These are phyloP conservation scores for Cordyceps pruinosa DNA, from an alignment of 2,329 filamentous ascomycete genomes.

Conservation along the genomic window DNA sequence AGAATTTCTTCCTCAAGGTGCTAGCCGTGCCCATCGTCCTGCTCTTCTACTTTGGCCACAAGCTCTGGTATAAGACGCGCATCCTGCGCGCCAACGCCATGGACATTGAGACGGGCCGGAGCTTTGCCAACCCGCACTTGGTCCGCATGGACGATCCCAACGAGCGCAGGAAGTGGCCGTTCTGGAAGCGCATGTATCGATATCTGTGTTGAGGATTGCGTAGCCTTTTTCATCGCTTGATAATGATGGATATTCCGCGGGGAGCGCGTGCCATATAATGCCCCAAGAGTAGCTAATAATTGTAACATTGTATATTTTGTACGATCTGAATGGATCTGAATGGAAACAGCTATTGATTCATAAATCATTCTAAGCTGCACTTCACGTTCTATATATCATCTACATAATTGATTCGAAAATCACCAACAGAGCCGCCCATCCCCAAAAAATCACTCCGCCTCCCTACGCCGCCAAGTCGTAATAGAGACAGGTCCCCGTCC, in stretches of 20 bases:
- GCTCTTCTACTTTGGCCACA: conserved; percentile 59
- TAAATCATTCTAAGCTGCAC: background rate
- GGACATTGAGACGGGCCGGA: conserved; percentile 67
- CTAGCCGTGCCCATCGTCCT: conserved; percentile 55
- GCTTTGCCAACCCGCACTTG: conserved; percentile 20
- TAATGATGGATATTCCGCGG: background rate
- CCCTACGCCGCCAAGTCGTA: conserved; percentile 57
- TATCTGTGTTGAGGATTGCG: conserved; percentile 17
- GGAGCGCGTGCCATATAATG: too few species aligned
- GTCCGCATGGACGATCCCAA: conserved; percentile 22
- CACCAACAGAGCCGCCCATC: background rate
- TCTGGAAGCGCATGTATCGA: conserved; percentile 23
- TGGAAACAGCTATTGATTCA: background rate
- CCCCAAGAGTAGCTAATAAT: background rate
- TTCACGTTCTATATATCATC: background rate
- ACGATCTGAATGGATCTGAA: background rate
- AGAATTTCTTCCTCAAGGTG: conserved; percentile 59
- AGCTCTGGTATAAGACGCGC: conserved; percentile 56
- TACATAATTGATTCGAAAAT: background rate
- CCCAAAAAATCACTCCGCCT: background rate
- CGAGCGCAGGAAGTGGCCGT: conserved; percentile 20
- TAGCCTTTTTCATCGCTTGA: background rate
- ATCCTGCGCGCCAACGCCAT: conserved; percentile 60
- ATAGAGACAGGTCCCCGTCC: conserved; percentile 75
- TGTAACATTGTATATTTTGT: background rate